Conservation (phyloP, 495 filamentous ascomycete genomes). For the Talaromyces borbonicus region DNA sequence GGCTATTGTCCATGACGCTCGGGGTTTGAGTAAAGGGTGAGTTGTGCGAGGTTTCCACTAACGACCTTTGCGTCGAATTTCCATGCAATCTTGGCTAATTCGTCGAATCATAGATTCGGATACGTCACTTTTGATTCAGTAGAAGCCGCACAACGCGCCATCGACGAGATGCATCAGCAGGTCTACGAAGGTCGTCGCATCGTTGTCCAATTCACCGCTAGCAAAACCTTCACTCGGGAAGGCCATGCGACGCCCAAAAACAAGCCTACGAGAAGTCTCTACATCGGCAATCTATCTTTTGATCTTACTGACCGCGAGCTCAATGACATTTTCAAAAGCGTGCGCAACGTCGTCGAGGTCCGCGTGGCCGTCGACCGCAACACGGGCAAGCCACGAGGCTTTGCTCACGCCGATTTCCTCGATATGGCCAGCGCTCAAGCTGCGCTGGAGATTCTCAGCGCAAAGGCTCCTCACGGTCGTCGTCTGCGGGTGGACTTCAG, state of each 20-base stretch:
- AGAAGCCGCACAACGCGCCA: slow-evolving; percentile 50
- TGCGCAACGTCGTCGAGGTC: slow-evolving; percentile 67
- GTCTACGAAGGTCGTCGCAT: slow-evolving; percentile 74
- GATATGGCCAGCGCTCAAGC: slow-evolving; percentile 49
- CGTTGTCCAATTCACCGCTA: slow-evolving; percentile 43
- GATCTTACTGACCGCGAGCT: slow-evolving; percentile 84
- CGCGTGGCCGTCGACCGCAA: slow-evolving; percentile 83
- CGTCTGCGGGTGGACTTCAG: slow-evolving; percentile 57
- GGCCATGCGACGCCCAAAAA: not conserved
- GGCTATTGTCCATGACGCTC: slow-evolving; percentile 54
- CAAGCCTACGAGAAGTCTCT: slow-evolving; percentile 58
- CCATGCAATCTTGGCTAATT: too few relatives aligned
- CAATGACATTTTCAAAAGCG: slow-evolving; percentile 64
- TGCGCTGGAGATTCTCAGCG: slow-evolving; percentile 47
- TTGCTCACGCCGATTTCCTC: slow-evolving; percentile 80
- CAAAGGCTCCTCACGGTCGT: slow-evolving; percentile 54
- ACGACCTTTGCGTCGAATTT: too few relatives aligned
- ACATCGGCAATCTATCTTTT: slow-evolving; percentile 83
- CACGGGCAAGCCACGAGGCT: slow-evolving; percentile 80
- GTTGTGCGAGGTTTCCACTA: slow-evolving; percentile 26
- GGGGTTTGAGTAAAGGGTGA: slow-evolving; percentile 84
- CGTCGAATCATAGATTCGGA: slow-evolving; percentile 75
- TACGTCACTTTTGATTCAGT: slow-evolving; percentile 58
- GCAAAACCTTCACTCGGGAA: slow-evolving; percentile 16
- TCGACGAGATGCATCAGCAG: slow-evolving; percentile 53